These are phyloP conservation scores for Candida orba DNA, from an alignment of 805 yeast genomes.

Conservation along the genomic window DNA sequence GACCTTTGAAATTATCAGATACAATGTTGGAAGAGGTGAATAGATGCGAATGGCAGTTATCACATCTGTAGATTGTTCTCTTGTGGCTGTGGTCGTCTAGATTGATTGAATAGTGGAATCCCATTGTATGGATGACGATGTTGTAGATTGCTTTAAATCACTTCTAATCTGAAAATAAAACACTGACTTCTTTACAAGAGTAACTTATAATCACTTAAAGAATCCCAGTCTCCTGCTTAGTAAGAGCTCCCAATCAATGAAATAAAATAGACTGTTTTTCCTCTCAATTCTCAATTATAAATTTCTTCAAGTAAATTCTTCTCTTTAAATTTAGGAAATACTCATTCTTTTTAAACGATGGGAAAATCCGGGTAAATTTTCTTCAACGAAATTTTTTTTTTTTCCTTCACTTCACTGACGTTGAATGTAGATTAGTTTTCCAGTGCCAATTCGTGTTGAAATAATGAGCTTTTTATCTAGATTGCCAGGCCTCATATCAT, in stretches of 20 bases:
- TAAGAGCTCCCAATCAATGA: too few relatives aligned
- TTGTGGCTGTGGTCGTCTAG: conserved; percentile 10
- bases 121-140: conserved; percentile 8
- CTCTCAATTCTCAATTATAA: too few relatives aligned
- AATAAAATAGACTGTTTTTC: too few relatives aligned
- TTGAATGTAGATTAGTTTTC: too few relatives aligned
- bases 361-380: not conserved
- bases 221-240: too few relatives aligned
- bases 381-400: not conserved
- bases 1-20: conserved; percentile 41
- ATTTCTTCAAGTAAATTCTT: too few relatives aligned
- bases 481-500: conserved; percentile 4
- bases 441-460: not conserved
- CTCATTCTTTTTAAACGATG: too few relatives aligned
- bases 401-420: not conserved
- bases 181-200: too few relatives aligned
- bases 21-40: conserved; percentile 14
- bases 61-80: conserved; percentile 16
- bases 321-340: too few relatives aligned
- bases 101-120: conserved; percentile 13
- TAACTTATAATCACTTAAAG: too few relatives aligned
- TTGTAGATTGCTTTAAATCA: too few relatives aligned
- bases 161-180: too few relatives aligned
- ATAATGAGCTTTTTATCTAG: conserved; percentile 2
- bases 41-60: conserved; percentile 15